Conservation (phyloP, 2,329 filamentous ascomycete genomes). For the Aureobasidium sp. region DNA sequence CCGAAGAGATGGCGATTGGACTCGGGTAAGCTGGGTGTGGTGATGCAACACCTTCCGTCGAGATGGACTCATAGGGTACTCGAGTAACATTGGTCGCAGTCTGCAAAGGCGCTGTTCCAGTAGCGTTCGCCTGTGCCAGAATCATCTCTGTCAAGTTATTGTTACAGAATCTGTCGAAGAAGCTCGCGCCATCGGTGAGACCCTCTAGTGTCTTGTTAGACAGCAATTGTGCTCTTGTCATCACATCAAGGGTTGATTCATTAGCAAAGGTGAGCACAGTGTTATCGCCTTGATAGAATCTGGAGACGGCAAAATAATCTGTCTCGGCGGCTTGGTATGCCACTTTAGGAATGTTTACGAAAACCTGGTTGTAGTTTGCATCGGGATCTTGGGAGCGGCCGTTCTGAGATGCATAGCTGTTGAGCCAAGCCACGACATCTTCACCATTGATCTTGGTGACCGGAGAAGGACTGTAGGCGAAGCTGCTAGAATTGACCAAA, state of each 20-base stretch:
- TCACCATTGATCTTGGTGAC: conserved; percentile 32
- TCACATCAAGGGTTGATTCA: conserved; percentile 25
- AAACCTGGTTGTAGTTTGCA: conserved; percentile 33
- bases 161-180: conserved; percentile 34
- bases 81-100: conserved; percentile 20
- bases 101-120: conserved; percentile 1
- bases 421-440: conserved; percentile 27
- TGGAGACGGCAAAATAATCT: neutral
- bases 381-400: conserved; percentile 32
- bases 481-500: neutral
- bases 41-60: conserved; percentile 7
- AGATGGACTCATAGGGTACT: conserved; percentile 10
- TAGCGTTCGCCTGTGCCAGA: neutral
- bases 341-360: conserved; percentile 27
- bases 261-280: conserved; percentile 26
- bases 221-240: conserved; percentile 22
- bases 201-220: conserved; percentile 26
- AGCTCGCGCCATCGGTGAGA: conserved; percentile 31
- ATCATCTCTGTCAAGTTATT: neutral
- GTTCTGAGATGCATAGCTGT: conserved; percentile 25
- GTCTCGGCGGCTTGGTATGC: conserved; percentile 21
- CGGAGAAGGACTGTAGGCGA: conserved; percentile 27
- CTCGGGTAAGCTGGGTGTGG: neutral
- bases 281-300: conserved; percentile 13
- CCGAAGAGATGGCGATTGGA: neutral